These are phyloP conservation scores for Microsporum ferrugineum DNA, from an alignment of 2,329 filamentous ascomycete genomes.

Conservation along the genomic window DNA sequence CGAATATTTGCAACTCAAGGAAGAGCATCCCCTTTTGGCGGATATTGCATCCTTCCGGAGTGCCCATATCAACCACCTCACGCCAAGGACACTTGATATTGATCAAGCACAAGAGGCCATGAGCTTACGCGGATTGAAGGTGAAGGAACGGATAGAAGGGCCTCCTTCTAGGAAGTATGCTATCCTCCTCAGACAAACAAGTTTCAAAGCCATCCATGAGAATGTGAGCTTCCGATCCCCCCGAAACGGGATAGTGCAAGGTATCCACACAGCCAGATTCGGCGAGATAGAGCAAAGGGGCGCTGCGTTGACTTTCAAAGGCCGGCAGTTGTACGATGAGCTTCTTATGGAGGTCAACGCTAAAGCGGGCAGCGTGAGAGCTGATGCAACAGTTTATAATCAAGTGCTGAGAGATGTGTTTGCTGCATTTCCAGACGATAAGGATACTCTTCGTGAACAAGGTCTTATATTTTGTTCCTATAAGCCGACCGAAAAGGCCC, in stretches of 20 bases:
- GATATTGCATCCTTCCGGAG: conserved; percentile 37
- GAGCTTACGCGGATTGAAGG: conserved; percentile 30
- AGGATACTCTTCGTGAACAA: conserved; percentile 27
- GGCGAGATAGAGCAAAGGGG: conserved; percentile 46
- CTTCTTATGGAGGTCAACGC: conserved; percentile 22
- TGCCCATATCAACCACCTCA: conserved; percentile 45
- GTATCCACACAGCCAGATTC: conserved; percentile 41
- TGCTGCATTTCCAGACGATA: conserved; percentile 33
- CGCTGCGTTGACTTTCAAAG: conserved; percentile 38
- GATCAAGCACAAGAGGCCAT: conserved; percentile 36
- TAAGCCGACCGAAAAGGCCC: conserved; percentile 13
- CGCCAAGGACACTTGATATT: conserved; percentile 42
- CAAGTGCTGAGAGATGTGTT: conserved; percentile 24
- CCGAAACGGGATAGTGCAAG: conserved; percentile 17
- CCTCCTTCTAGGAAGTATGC: conserved; percentile 36
- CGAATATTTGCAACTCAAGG: conserved; percentile 34
- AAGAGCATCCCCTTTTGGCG: conserved; percentile 39
- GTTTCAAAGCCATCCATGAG: conserved; percentile 43
- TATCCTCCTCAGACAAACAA: conserved; percentile 44
- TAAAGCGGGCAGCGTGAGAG: conserved; percentile 11
- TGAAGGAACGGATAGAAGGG: conserved; percentile 43
- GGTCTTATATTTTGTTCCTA: conserved; percentile 35
- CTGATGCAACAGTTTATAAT: conserved; percentile 14
- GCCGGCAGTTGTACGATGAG: conserved; percentile 38
- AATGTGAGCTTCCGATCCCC: conserved; percentile 31